Evolutionary conservation across 164 flowering plant species (phyloP).

Genomic region (Sedum album): DNA sequence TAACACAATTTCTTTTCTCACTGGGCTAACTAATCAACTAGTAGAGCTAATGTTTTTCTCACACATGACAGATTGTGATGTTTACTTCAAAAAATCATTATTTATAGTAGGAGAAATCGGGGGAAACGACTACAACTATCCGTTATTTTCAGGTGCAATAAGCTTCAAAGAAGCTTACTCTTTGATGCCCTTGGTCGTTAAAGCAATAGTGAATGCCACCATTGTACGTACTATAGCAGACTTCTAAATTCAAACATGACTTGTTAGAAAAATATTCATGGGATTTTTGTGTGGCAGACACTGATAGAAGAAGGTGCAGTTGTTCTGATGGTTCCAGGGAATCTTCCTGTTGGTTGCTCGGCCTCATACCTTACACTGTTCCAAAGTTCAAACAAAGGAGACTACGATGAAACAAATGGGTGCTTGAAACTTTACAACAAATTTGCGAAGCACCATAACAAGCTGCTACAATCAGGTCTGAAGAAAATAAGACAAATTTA

Average conservation of each 20-base stretch:
- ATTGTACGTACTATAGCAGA: constrained; percentile 22
- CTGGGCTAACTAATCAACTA: background rate
- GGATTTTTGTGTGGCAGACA: constrained; percentile 13
- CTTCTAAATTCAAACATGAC: background rate
- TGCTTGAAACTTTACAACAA: constrained; percentile 37
- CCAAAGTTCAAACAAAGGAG: constrained; percentile 18
- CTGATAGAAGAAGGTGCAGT: constrained; percentile 51
- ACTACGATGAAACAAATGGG: constrained; percentile 30
- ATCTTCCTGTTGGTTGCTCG: constrained; percentile 46
- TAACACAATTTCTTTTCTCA: constrained; percentile 6
- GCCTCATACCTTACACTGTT: constrained; percentile 31
- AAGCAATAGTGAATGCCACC: constrained; percentile 21
- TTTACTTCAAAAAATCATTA: constrained; percentile 33
- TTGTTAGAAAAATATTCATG: background rate
- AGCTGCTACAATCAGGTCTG: constrained; percentile 26
- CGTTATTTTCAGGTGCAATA: constrained; percentile 17
- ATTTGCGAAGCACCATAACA: constrained; percentile 40
- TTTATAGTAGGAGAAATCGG: constrained; percentile 70
- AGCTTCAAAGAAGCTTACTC: constrained; percentile 20
- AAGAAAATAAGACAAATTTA: constrained; percentile 25
- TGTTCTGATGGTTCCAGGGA: constrained; percentile 49
- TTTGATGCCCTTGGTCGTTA: constrained; percentile 30
- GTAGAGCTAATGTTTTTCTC: background rate
- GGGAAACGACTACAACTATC: constrained; percentile 47
- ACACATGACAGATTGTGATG: constrained; percentile 27